Evolutionary conservation across 2,329 filamentous ascomycete species (phyloP).

Genomic region (Mollisia scopiformis): DNA sequence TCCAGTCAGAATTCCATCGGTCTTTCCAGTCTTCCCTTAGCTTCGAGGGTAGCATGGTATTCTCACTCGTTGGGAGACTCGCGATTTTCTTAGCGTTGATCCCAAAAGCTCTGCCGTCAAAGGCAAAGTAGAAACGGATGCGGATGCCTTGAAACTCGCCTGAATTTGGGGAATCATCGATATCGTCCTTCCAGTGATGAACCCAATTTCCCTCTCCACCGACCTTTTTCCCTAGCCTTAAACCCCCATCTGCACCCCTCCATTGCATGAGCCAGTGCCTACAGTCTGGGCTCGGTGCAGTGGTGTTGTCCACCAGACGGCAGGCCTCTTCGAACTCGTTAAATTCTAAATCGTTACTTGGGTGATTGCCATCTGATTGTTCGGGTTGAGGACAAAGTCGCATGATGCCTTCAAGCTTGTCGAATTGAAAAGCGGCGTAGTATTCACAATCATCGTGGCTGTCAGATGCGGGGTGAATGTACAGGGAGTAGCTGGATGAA

Average conservation of each 20-base stretch:
- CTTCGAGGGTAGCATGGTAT: background rate
- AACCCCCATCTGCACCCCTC: background rate
- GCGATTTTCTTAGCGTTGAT: background rate
- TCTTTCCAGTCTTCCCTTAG: background rate
- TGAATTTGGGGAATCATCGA: background rate
- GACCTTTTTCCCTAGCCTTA: background rate
- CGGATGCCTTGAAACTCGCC: background rate
- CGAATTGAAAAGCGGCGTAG: conserved; percentile 12
- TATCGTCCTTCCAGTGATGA: background rate
- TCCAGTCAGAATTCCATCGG: background rate
- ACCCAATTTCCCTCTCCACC: background rate
- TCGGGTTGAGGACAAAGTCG: conserved; percentile 1
- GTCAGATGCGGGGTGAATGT: background rate
- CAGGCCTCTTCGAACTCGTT: background rate
- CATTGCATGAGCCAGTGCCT: conserved; percentile 6
- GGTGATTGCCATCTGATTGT: background rate
- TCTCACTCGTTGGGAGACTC: background rate
- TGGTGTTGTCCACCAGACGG: background rate
- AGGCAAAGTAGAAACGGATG: background rate
- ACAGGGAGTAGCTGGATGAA: conserved; percentile 1
- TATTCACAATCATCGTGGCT: background rate
- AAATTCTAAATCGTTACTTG: background rate
- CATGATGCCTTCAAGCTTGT: conserved; percentile 9
- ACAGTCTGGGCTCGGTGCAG: background rate
- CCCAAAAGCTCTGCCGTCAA: background rate